Base-by-base conservation (phyloP, 2,329 filamentous ascomycete genomes). In the Sporothrix protearum region DNA sequence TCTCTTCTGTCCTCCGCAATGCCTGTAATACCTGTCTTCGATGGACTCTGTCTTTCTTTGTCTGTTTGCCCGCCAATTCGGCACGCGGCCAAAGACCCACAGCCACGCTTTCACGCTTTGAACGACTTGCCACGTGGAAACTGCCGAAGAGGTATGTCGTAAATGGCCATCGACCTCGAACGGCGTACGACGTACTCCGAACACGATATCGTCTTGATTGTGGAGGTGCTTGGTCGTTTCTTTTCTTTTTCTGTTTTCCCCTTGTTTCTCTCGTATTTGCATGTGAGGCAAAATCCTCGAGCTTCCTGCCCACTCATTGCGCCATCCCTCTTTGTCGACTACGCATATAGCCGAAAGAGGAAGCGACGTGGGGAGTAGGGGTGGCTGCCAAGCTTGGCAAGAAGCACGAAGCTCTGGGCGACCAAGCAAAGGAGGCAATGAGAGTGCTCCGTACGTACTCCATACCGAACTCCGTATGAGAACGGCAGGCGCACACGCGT, bases 321-420 rank as follows among this genome's bases (percentile, higher is more conserved):
- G 59, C 59, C 59, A 64, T 64, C n/a, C 39, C n/a, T 45, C 59
- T n/a, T n/a, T 22, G 59, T 45, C 36, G 36, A 64, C 59, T 33
- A 39, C 33, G 7, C n/a, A n/a, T n/a, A n/a, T n/a, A n/a, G n/a
- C 57, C 36, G n/a, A 49, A 66, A 49, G 42, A 66, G 63, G 63
- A 66, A 66, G 63, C 63, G 42, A 30, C 39, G 42, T 49, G 39
- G 25, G 39, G 63, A 66, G 39, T 42, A 42, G 39, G 39, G 39
- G 39, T 42, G 39, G 39, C 47, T 64, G 39, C 30, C 39, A 47
- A 47, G 42, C 39, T 47, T 64, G 61, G 39, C 36, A 64, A 47
- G 22, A 64, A 45, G 33, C 57, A 42, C 16, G 28, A 57, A 57
- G 28, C n/a, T 39, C 33, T 22, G 19, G n/a, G 57, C 19, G 19